Evolutionary conservation across 2,329 filamentous ascomycete species (phyloP).

Genomic region (Diplodia corticola): DNA sequence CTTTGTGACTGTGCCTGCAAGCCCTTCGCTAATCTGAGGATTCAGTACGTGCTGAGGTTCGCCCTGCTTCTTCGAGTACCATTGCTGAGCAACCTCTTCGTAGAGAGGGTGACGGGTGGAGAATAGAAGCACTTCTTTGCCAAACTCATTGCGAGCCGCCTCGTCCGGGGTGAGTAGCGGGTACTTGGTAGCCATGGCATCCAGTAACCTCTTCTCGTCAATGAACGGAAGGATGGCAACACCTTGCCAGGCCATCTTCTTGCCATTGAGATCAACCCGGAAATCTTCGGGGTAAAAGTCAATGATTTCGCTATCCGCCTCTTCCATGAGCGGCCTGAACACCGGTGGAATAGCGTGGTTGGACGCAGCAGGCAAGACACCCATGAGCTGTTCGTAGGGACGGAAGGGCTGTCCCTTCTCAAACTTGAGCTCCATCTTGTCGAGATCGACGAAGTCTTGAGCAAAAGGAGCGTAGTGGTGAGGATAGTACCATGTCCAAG

Average conservation of each 20-base stretch:
- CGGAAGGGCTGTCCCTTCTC: slow-evolving; percentile 81
- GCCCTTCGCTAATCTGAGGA: slow-evolving; percentile 70
- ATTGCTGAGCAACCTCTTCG: slow-evolving; percentile 76
- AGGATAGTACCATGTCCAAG: slow-evolving; percentile 99
- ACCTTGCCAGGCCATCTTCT: slow-evolving; percentile 98
- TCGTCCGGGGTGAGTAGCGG: slow-evolving; percentile 77
- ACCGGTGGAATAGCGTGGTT: slow-evolving; percentile 85
- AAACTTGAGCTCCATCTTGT: slow-evolving; percentile 76
- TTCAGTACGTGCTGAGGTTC: slow-evolving; percentile 69
- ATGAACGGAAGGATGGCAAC: slow-evolving; percentile 94
- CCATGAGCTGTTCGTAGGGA: slow-evolving; percentile 98
- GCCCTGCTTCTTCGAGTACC: slow-evolving; percentile 88
- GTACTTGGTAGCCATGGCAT: slow-evolving; percentile 81
- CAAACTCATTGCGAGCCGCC: slow-evolving; percentile 72
- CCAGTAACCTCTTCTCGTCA: slow-evolving; percentile 81
- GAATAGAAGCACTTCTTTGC: slow-evolving; percentile 78
- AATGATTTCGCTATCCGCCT: slow-evolving; percentile 85
- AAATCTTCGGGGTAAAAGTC: slow-evolving; percentile 98
- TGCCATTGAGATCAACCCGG: slow-evolving; percentile 89
- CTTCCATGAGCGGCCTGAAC: slow-evolving; percentile 88
- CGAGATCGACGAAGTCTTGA: slow-evolving; percentile 84
- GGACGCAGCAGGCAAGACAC: slow-evolving; percentile 89
- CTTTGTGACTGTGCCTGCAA: slow-evolving; percentile 79
- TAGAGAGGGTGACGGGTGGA: slow-evolving; percentile 85
- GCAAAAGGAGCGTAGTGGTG: slow-evolving; percentile 99